These are phyloP conservation scores for Davidsoniella neocaledoniae DNA, from an alignment of 2,329 filamentous ascomycete species.

Conservation along the genomic window DNA sequence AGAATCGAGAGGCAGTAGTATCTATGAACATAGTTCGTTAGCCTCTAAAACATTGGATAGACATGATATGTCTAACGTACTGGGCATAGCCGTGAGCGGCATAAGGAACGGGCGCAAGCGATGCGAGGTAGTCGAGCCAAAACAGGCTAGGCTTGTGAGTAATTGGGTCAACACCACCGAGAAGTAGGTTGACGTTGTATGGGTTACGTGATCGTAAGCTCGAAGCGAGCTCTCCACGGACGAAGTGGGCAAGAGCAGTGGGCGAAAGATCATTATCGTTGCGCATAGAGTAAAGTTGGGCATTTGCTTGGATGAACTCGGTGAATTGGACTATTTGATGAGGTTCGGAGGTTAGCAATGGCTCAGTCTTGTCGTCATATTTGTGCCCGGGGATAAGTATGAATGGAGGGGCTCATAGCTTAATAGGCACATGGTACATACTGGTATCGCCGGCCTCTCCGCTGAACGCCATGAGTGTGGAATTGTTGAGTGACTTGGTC, in stretches of 20 bases:
- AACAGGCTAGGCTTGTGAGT: slow-evolving; percentile 81
- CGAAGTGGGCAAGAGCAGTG: slow-evolving; percentile 77
- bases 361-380: background rate
- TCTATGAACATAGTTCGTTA: slow-evolving; percentile 24
- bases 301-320: slow-evolving; percentile 97
- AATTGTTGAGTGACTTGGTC: slow-evolving; percentile 79
- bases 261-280: slow-evolving; percentile 88
- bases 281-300: slow-evolving; percentile 96
- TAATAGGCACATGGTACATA: slow-evolving; percentile 24
- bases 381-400: background rate
- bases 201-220: slow-evolving; percentile 83
- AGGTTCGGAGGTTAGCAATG: slow-evolving; percentile 12
- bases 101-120: slow-evolving; percentile 75
- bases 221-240: slow-evolving; percentile 80
- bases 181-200: slow-evolving; percentile 90
- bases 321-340: slow-evolving; percentile 72
- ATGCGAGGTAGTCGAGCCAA: slow-evolving; percentile 95
- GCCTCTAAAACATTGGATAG: background rate
- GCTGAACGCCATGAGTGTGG: slow-evolving; percentile 87
- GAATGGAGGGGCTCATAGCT: background rate
- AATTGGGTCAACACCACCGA: slow-evolving; percentile 86
- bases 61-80: slow-evolving; percentile 31
- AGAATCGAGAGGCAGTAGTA: slow-evolving; percentile 97
- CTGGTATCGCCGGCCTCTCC: slow-evolving; percentile 93
- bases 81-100: slow-evolving; percentile 97